phyloP scores from a whole-genome alignment of 805 yeast species.

The Candida chilensis region DNA sequence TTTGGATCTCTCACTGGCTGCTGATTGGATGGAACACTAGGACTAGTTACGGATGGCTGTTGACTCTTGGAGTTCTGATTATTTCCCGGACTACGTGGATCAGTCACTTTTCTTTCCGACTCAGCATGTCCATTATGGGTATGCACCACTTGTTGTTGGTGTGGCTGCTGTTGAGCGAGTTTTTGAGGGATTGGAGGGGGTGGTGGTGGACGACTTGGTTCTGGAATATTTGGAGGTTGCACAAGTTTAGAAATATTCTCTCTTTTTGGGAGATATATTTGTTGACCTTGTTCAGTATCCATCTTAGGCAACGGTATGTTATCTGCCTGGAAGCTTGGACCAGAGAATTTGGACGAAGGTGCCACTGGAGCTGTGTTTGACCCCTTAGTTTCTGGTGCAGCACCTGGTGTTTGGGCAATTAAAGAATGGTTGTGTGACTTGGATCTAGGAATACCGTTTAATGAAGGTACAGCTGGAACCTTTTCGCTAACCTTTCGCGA shows the following conservation, averaged over 20 bases:
- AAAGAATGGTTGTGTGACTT: conserved; percentile 29
- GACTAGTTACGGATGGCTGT: neutral
- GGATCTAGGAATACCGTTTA: conserved; percentile 22
- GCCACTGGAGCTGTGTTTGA: conserved; percentile 28
- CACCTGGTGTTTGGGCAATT: conserved; percentile 8
- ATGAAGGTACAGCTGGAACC: conserved; percentile 2
- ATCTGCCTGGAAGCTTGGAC: too few relatives aligned
- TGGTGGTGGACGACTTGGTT: conserved; percentile 28
- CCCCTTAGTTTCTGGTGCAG: conserved; percentile 11
- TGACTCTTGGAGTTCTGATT: too few relatives aligned
- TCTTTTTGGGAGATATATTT: too few relatives aligned
- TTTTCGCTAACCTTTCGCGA: conserved; percentile 15
- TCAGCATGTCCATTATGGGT: too few relatives aligned
- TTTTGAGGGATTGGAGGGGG: conserved; percentile 19
- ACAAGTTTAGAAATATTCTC: too few relatives aligned
- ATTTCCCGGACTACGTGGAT: too few relatives aligned
- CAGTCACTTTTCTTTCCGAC: too few relatives aligned
- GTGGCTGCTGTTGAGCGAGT: conserved; percentile 2
- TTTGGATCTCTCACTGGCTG: conserved; percentile 39
- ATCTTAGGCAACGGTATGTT: too few relatives aligned
- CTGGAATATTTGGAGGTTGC: too few relatives aligned
- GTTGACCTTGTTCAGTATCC: too few relatives aligned
- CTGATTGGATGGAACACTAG: conserved; percentile 6
- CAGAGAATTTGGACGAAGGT: conserved; percentile 19
- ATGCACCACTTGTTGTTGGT: too few relatives aligned